These are phyloP conservation scores for Cladosporium cucumerinum DNA, from an alignment of 2,329 filamentous ascomycete species.

Conservation along the genomic window DNA sequence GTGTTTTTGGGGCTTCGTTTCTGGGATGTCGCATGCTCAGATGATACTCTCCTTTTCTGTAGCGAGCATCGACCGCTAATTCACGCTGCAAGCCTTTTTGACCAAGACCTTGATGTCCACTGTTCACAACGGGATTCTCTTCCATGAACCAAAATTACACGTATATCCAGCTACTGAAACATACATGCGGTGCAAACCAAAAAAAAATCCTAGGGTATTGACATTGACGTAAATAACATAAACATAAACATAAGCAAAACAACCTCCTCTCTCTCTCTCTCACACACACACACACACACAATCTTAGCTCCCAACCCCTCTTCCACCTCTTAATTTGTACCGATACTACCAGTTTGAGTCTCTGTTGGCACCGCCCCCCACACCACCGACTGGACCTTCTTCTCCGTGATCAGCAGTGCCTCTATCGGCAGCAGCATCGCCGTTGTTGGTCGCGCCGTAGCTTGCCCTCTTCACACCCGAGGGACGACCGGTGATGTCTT, in stretches of 20 bases:
- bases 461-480: conserved; percentile 35
- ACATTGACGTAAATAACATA: background rate
- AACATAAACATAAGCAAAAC: background rate
- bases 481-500: conserved; percentile 70
- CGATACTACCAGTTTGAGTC: conserved; percentile 18
- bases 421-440: conserved; percentile 16
- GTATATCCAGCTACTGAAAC: background rate
- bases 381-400: conserved; percentile 13
- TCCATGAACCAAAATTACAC: background rate
- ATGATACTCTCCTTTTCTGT: background rate
- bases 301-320: background rate
- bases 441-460: conserved; percentile 27
- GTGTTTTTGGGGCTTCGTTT: background rate
- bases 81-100: background rate
- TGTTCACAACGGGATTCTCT: background rate
- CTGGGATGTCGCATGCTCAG: background rate
- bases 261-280: too few species aligned
- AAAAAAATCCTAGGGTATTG: background rate
- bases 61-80: background rate
- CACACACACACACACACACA: background rate
- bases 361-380: conserved; percentile 18
- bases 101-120: background rate
- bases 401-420: conserved; percentile 20
- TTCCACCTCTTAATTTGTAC: background rate
- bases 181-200: background rate